Percentiles rank a stretch among this genome's conserved stretches.
These are phyloP conservation scores for Trichopus zeylanicus DNA, from an alignment of 116 monocot species.

Conservation along the genomic window DNA sequence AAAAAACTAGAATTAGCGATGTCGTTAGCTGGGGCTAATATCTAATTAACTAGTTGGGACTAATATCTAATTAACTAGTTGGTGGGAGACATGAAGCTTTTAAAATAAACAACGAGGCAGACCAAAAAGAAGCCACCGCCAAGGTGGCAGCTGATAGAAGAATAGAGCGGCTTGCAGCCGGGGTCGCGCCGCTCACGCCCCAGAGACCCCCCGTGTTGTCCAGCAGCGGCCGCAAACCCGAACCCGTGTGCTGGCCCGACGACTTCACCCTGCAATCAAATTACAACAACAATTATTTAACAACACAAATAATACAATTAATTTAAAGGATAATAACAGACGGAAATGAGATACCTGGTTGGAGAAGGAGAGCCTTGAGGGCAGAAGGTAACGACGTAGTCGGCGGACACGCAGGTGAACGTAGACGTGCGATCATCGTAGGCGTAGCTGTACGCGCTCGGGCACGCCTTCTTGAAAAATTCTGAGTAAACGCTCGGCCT, in stretches of 20 bases:
- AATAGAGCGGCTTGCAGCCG: too few species aligned
- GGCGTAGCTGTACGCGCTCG: conserved; percentile 43
- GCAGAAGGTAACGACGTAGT: conserved; percentile 25
- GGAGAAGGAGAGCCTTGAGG: not conserved
- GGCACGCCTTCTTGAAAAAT: conserved; percentile 39
- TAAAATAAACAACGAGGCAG: too few species aligned
- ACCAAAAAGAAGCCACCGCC: too few species aligned
- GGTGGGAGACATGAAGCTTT: too few species aligned
- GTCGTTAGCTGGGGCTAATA: too few species aligned
- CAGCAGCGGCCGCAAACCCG: not conserved
- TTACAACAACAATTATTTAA: too few species aligned
- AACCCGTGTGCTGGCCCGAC: not conserved
- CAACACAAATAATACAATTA: not conserved
- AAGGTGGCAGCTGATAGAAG: too few species aligned
- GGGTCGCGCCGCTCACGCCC: not conserved
- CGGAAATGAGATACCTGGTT: not conserved
- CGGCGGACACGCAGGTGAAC: conserved; percentile 27
- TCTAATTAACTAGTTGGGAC: too few species aligned
- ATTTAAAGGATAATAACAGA: not conserved
- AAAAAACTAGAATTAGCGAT: too few species aligned
- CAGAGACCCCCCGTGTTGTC: not conserved
- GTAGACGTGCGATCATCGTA: conserved; percentile 39
- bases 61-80: too few species aligned
- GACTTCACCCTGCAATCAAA: not conserved
- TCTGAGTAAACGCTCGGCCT: conserved; percentile 30